These are phyloP conservation scores for Fusarium multiceps DNA, from an alignment of 2,329 filamentous ascomycete genomes.

Conservation along the genomic window DNA sequence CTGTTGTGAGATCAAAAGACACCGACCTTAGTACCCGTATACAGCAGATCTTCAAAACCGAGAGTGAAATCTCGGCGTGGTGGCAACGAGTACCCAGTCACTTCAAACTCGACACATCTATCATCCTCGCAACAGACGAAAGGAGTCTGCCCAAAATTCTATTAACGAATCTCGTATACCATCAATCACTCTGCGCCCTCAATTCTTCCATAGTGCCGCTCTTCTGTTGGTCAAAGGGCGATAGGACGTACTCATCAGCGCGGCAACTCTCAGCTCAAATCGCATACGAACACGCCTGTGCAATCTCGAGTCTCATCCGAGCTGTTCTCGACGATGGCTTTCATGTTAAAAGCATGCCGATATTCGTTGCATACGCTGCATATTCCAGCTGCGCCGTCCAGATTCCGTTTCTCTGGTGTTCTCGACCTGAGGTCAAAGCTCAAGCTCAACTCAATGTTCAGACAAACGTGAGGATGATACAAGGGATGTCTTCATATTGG, in stretches of 20 bases:
- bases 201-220: conserved; percentile 5
- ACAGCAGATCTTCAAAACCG: not conserved
- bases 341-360: not conserved
- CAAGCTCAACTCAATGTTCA: not conserved
- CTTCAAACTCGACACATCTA: not conserved
- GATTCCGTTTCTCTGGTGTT: conserved; percentile 9
- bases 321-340: fast-evolving
- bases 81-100: fast-evolving
- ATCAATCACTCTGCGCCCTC: not conserved
- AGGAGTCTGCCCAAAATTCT: not conserved
- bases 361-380: conserved; percentile 7
- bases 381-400: not conserved
- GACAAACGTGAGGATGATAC: not conserved
- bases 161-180: not conserved
- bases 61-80: not conserved
- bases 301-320: not conserved
- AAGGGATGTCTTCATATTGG: not conserved
- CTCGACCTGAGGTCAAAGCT: fast-evolving
- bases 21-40: fast-evolving
- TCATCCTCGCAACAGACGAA: fast-evolving
- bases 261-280: not conserved
- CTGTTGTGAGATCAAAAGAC: not conserved
- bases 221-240: conserved; percentile 1
- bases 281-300: not conserved
- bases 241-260: not conserved